Evolutionary conservation across 108 stramenopile species (phyloP), one percentile per base, ranked within the genome.

Genomic region (Cyclotella cryptica): DNA sequence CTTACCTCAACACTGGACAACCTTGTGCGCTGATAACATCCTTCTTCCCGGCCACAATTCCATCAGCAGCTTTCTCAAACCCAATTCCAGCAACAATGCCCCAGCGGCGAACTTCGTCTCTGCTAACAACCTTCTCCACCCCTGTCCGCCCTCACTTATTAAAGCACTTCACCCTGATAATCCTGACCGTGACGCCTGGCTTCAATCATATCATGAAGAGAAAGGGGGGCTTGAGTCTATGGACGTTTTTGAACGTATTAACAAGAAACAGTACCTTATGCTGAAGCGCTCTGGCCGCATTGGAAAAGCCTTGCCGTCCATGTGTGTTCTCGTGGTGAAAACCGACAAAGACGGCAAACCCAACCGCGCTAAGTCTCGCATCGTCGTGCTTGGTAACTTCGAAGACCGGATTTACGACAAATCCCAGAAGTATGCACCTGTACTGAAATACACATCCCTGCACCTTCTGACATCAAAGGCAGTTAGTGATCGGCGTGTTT

Each of bases 201-300:
- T 74, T 14, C 8, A 51, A n/a, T 74, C 73, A 2, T 74, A 74
- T 64, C 41, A 53, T 0, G 73, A 74, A 65, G 73, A 74, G 26
- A 52, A 30, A 62, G 17, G 40, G 61, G 61, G 59, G 27, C 21
- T 62, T 17, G 6, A 40, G 13, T 1, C 1, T 30, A 3, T 62
- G 3, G 10, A 62, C 10, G 30, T 39, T 17, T 62, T 27, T 40
- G 61, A 62, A 3, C 14, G 35, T 3, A 62, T 62, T 3, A 18
- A 40, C 39, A 62, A 42, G 19, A 62, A 62, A 19, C 0, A 1
- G 7, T 62, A 62, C 19, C 61, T 62, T 30, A 8, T 3, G 1
- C 39, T 62, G 6, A 30, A 40, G 39, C 3, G 39, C 1, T 35
- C 18, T 40, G 61, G 40, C 3, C 14, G 10, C 3, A 39, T 62